A percentile compares a stretch with the other conserved stretches of the same genome.
Conservation (phyloP, 768 basidiomycete species). For the Rhizopogon vesiculosus region DNA sequence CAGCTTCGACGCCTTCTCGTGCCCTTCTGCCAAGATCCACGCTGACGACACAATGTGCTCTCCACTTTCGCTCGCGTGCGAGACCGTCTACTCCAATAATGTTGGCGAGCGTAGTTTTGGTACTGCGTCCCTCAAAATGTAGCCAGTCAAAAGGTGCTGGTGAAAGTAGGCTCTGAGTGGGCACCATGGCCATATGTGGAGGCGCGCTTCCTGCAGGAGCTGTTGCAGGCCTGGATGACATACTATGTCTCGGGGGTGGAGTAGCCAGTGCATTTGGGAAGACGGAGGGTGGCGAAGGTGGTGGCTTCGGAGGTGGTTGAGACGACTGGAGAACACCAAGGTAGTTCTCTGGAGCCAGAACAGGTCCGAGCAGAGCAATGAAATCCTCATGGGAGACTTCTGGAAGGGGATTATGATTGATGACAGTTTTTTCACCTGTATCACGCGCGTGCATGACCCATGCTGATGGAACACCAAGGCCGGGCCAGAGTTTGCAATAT, state of each 20-base stretch:
- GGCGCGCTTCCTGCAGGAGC: conserved; percentile 9
- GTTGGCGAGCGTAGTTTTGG: conserved; percentile 76
- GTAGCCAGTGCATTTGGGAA: conserved; percentile 19
- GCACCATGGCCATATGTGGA: conserved; percentile 11
- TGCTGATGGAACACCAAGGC: conserved; percentile 70
- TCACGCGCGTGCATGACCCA: conserved; percentile 80
- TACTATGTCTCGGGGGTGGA: conserved; percentile 28
- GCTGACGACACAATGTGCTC: conserved; percentile 77
- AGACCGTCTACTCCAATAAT: conserved; percentile 77
- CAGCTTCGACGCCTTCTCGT: conserved; percentile 76
- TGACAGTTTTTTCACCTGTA: conserved; percentile 58
- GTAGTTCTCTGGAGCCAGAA: conserved; percentile 80
- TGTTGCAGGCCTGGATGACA: conserved; percentile 28
- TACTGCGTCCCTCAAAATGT: conserved; percentile 78
- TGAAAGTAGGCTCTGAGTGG: conserved; percentile 44
- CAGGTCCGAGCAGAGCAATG: conserved; percentile 71
- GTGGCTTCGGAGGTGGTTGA: conserved; percentile 12
- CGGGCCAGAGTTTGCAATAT: conserved; percentile 71
- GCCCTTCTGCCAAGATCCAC: conserved; percentile 72
- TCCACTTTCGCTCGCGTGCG: conserved; percentile 80
- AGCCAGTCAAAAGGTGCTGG: conserved; percentile 85
- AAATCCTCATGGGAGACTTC: conserved; percentile 88
- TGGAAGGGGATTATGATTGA: conserved; percentile 85
- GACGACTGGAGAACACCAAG: conserved; percentile 19
- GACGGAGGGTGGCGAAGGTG: conserved; percentile 27